Evolutionary conservation across 2,329 filamentous ascomycete species (phyloP), one percentile per base, ranked within the genome.

Genomic region (Penicillium sumatraense): DNA sequence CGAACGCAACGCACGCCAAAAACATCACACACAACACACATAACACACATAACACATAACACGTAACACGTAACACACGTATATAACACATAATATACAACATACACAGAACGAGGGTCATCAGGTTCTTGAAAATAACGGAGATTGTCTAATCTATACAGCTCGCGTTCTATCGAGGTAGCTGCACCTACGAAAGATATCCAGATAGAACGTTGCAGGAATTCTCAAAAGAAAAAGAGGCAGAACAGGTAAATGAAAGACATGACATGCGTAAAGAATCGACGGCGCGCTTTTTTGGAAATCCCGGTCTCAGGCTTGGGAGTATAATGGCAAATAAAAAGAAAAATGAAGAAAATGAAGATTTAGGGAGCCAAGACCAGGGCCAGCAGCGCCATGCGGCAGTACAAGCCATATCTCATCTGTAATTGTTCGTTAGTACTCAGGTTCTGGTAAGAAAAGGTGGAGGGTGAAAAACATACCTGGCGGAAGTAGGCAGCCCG

Each of bases 391-490:
- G 95, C 95, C 95, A 99, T 99, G 74, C 95, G 89, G 77, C 90
- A 96, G 83, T 97, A 98, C 68, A 99, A 85, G 67, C 95, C 95
- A 79, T 98, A 97, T 78, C 89, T 87, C 93, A 97, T 97, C 93
- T 97, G 69, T 55, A n/a, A 58, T n/a, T 44, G 31, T 21, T 13
- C 54, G 72, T 87, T 75, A 86, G 81, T 63, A 62, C 53, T 53
- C 45, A 26, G 31, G 27, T 40, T 47, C 31, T 29, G 14, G 20
- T 14, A n/a, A 49, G 48, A 21, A 13, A 2, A 51, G 13, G 24
- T 21, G n/a, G 5, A 36, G 42, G 54, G 16, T 23, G 16, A 20
- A 33, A 50, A 58, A 84, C 90, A 86, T 79, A 96, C 93, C 89
- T 99, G 95, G 89, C 95, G 87, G 80, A 99, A 99, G 81, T 99